These are phyloP conservation scores for Trametes hirsuta DNA, from an alignment of 1,284 basidiomycete genomes.

Conservation along the genomic window DNA sequence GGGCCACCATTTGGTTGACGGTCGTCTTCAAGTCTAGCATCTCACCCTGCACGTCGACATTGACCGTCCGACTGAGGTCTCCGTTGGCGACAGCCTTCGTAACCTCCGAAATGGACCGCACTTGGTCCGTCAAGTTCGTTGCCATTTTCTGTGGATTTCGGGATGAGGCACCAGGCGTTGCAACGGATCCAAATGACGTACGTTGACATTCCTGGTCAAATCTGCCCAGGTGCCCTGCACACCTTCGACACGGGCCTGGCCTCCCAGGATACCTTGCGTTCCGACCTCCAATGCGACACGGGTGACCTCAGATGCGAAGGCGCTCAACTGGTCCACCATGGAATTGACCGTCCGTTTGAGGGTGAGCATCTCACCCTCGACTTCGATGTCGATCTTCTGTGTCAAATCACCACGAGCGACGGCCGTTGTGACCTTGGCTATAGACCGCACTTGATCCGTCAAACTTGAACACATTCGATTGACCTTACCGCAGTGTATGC, in stretches of 20 bases:
- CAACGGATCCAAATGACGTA: conserved; percentile 38
- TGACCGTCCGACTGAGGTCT: conserved; percentile 87
- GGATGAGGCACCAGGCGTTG: not conserved
- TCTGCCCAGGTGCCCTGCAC: conserved; percentile 96
- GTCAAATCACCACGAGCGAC: conserved; percentile 90
- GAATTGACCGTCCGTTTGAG: conserved; percentile 85
- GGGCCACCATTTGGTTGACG: conserved; percentile 91
- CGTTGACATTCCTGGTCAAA: conserved; percentile 88
- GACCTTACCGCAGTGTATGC: conserved; percentile 50
- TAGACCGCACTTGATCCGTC: conserved; percentile 93
- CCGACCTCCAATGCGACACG: conserved; percentile 93
- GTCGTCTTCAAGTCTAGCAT: conserved; percentile 94
- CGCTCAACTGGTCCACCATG: conserved; percentile 89
- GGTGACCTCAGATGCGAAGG: conserved; percentile 94
- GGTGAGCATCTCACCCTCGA: conserved; percentile 91
- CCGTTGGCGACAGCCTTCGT: conserved; percentile 97
- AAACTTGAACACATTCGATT: conserved; percentile 93
- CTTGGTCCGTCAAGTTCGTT: conserved; percentile 93
- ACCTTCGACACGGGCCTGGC: conserved; percentile 90
- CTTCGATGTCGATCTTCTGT: conserved; percentile 88
- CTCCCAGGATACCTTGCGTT: conserved; percentile 90
- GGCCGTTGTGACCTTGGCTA: conserved; percentile 91
- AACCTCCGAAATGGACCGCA: conserved; percentile 95
- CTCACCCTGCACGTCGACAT: conserved; percentile 96
- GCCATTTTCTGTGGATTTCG: conserved; percentile 73